A percentile compares a stretch with the other conserved stretches of the same genome.
Evolutionary conservation across 108 stramenopile species (phyloP).

Genomic region (Cyclotella choctawhatcheeana): DNA sequence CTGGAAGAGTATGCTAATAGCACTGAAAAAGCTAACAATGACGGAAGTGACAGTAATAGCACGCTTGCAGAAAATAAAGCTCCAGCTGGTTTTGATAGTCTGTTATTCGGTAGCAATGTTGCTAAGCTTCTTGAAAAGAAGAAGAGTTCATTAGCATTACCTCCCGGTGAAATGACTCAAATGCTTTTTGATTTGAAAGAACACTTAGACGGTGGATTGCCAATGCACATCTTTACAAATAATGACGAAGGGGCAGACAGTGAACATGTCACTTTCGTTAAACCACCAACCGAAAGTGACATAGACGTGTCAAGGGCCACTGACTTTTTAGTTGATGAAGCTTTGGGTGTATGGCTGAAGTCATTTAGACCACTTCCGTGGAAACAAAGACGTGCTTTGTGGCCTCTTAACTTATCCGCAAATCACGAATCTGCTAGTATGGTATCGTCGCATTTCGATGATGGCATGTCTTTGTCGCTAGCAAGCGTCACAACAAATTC

Average conservation of each 20-base stretch:
- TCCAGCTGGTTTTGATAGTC: slow-evolving; percentile 52
- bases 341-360: slow-evolving; percentile 74
- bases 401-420: slow-evolving; percentile 48
- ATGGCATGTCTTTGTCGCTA: slow-evolving; percentile 56
- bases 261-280: slow-evolving; percentile 21
- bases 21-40: slow-evolving; percentile 33
- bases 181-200: slow-evolving; percentile 82
- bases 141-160: slow-evolving; percentile 68
- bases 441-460: slow-evolving; percentile 47
- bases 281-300: slow-evolving; percentile 18
- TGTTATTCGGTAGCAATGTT: slow-evolving; percentile 79
- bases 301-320: slow-evolving; percentile 59
- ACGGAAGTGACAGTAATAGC: background rate
- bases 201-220: slow-evolving; percentile 53
- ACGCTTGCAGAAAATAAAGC: slow-evolving; percentile 1
- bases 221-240: slow-evolving; percentile 61
- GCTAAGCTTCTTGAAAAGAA: slow-evolving; percentile 64
- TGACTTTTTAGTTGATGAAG: slow-evolving; percentile 75
- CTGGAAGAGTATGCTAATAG: slow-evolving; percentile 41
- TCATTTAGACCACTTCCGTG: slow-evolving; percentile 79
- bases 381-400: slow-evolving; percentile 74
- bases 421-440: slow-evolving; percentile 29
- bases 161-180: slow-evolving; percentile 78
- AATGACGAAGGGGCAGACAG: slow-evolving; percentile 33
- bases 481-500: slow-evolving; percentile 54